Evolutionary conservation across 768 basidiomycete genomes (phyloP).

Genomic region (Pulveroboletus frians): DNA sequence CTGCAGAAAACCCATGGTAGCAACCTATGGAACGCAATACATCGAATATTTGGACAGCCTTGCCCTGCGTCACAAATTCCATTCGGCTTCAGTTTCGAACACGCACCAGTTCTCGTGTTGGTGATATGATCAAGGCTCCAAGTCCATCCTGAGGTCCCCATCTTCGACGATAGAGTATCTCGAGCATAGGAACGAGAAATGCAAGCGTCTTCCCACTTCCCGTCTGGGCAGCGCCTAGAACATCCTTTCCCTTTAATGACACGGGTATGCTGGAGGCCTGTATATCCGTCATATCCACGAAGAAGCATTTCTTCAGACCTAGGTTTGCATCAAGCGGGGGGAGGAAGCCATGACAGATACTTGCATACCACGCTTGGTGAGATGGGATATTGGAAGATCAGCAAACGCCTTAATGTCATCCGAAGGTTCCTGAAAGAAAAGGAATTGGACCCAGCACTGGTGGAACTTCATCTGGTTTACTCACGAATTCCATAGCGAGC

Average conservation of each 20-base stretch:
- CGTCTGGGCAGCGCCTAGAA: slow-evolving; percentile 65
- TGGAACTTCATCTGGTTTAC: slow-evolving; percentile 7
- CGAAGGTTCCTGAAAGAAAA: slow-evolving; percentile 42
- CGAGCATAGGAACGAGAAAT: slow-evolving; percentile 63
- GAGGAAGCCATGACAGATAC: background rate
- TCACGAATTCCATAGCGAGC: slow-evolving; percentile 48
- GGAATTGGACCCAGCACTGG: slow-evolving; percentile 9
- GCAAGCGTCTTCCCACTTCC: slow-evolving; percentile 75
- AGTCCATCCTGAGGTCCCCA: slow-evolving; percentile 73
- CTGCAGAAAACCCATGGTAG: slow-evolving; percentile 88
- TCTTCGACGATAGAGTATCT: slow-evolving; percentile 56
- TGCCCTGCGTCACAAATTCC: slow-evolving; percentile 4
- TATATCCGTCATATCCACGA: slow-evolving; percentile 82
- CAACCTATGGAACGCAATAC: slow-evolving; percentile 91
- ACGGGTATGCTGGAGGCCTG: slow-evolving; percentile 57
- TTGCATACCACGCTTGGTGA: slow-evolving; percentile 62
- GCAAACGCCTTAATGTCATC: slow-evolving; percentile 50
- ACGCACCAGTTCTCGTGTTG: slow-evolving; percentile 86
- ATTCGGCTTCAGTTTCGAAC: background rate
- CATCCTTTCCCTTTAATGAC: slow-evolving; percentile 57
- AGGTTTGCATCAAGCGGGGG: background rate
- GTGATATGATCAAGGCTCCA: slow-evolving; percentile 89
- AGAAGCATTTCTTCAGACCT: slow-evolving; percentile 87
- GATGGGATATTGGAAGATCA: slow-evolving; percentile 72
- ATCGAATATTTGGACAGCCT: slow-evolving; percentile 98